A percentile compares a stretch with the other conserved stretches of the same genome.
These are phyloP conservation scores for Persicaria tinctoria DNA, from an alignment of 148 eudicot species.

Conservation along the genomic window DNA sequence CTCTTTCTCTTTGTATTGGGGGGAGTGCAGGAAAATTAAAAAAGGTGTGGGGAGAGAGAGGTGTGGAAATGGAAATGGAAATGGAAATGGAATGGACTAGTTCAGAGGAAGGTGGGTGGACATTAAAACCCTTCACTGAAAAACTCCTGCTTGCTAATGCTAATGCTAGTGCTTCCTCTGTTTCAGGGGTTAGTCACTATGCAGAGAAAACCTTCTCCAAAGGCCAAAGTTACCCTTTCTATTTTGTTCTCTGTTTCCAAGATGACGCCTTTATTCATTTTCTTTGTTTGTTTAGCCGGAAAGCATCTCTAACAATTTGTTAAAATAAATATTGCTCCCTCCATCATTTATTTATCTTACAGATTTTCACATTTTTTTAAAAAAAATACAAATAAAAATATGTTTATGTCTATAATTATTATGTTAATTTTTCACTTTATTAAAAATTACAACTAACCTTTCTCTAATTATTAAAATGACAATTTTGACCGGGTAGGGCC, in stretches of 20 bases:
- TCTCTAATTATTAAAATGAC: too few species aligned
- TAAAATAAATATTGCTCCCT: too few species aligned
- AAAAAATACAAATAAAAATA: too few species aligned
- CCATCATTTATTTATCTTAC: too few species aligned
- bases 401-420: too few species aligned
- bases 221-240: constrained; percentile 7
- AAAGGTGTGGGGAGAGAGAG: neutral
- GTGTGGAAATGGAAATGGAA: neutral
- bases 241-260: neutral
- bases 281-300: neutral
- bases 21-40: constrained; percentile 11
- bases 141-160: neutral
- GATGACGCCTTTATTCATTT: neutral
- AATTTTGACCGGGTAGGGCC: too few species aligned
- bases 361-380: too few species aligned
- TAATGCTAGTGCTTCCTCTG: constrained; percentile 41
- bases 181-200: constrained; percentile 37
- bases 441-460: too few species aligned
- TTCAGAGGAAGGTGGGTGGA: constrained; percentile 45
- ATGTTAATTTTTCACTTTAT: too few species aligned
- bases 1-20: constrained; percentile 11
- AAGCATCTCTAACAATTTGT: too few species aligned
- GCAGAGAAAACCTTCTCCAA: constrained; percentile 16
- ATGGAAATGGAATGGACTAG: constrained; percentile 8
- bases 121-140: constrained; percentile 43